phyloP scores from a whole-genome alignment of 192 early-diverging fungal genomes.

The Phlyctochytrium planicorne region DNA sequence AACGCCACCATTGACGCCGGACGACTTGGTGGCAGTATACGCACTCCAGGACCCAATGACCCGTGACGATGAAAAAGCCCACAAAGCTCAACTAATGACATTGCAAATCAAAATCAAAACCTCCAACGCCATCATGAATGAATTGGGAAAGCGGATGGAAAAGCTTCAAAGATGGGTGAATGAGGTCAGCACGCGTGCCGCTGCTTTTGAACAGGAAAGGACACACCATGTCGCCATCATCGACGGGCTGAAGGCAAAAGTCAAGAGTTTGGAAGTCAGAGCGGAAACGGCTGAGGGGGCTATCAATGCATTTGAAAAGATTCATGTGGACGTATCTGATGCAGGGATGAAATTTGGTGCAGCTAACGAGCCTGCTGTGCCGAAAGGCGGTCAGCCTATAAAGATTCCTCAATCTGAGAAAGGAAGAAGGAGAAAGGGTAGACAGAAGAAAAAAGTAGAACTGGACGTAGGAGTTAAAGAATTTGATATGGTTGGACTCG shows the following conservation, averaged over 20 bases:
- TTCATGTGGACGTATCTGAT: slow-evolving; percentile 10
- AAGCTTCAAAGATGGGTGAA: slow-evolving; percentile 4
- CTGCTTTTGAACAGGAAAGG: slow-evolving; percentile 14
- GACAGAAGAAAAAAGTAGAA: no score
- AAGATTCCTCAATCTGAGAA: no score
- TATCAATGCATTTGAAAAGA: slow-evolving; percentile 14
- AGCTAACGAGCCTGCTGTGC: no score
- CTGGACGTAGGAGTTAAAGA: no score
- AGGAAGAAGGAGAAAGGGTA: no score
- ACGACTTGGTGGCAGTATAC: slow-evolving; percentile 15
- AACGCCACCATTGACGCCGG: neutral
- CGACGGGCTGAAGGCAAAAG: slow-evolving; percentile 7
- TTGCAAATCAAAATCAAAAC: slow-evolving; percentile 29
- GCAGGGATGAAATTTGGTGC: no score
- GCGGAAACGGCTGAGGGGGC: slow-evolving; percentile 28
- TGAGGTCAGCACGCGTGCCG: slow-evolving; percentile 1
- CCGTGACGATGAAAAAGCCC: neutral
- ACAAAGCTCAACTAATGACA: slow-evolving; percentile 8
- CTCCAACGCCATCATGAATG: slow-evolving; percentile 15
- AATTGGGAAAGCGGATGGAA: slow-evolving; percentile 30
- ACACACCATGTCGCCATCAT: neutral
- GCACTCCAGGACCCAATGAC: neutral
- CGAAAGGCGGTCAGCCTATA: no score
- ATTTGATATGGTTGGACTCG: no score
- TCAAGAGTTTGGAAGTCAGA: slow-evolving; percentile 9